A percentile compares a stretch with the other conserved stretches of the same genome.
phyloP scores from a whole-genome alignment of 345 rosid genomes.

The Kernera saxatilis region DNA sequence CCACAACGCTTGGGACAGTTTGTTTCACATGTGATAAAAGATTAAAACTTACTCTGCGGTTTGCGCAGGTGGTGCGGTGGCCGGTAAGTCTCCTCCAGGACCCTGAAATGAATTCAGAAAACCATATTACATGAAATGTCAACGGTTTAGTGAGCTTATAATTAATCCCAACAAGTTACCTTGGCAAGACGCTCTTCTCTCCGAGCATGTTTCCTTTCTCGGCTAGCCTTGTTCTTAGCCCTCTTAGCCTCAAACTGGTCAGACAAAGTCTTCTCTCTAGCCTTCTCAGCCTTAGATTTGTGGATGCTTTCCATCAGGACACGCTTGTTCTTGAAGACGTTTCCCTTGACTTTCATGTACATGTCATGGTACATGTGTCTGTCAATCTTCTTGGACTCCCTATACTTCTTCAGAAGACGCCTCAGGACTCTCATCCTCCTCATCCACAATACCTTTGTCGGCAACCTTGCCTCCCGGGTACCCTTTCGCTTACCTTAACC shows the following conservation, averaged over 20 bases:
- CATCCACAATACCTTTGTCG: conserved; percentile 94
- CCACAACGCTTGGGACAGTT: background rate
- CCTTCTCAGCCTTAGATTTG: conserved; percentile 95
- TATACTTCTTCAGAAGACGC: conserved; percentile 78
- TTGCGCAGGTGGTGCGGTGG: conserved; percentile 38
- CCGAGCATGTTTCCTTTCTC: conserved; percentile 82
- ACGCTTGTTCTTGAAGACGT: conserved; percentile 91
- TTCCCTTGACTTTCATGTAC: conserved; percentile 99
- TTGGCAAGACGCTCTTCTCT: conserved; percentile 90
- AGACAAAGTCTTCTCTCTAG: conserved; percentile 87
- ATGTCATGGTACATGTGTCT: conserved; percentile 98
- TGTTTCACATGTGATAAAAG: background rate
- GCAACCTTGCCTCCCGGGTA: conserved; percentile 94
- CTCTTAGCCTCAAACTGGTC: conserved; percentile 97
- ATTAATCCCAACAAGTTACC: conserved; percentile 32
- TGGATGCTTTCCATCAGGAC: conserved; percentile 97
- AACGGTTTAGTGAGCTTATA: background rate
- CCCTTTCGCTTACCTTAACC: conserved; percentile 87
- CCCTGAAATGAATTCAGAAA: conserved; percentile 35
- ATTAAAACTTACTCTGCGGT: conserved; percentile 32
- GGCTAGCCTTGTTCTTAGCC: conserved; percentile 93
- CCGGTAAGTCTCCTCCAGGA: conserved; percentile 50
- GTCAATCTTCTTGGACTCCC: conserved; percentile 94
- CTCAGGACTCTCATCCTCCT: conserved; percentile 93
- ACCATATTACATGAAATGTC: background rate